Percentiles rank a stretch among this genome's conserved stretches.
These are phyloP conservation scores for Coemansia sp. DNA, from an alignment of 192 early-diverging fungal genomes.

Conservation along the genomic window DNA sequence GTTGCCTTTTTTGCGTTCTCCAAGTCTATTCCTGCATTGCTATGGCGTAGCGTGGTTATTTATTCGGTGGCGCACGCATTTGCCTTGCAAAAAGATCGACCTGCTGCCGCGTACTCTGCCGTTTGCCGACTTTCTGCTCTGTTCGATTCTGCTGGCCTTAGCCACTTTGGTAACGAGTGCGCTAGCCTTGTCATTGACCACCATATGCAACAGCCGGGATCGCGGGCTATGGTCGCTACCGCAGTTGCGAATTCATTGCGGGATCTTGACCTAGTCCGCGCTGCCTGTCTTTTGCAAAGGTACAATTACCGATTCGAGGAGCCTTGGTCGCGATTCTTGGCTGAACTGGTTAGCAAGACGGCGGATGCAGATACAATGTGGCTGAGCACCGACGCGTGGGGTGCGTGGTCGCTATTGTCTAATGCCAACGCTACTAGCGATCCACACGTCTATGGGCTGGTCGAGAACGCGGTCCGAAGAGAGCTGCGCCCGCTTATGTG, in stretches of 20 bases:
- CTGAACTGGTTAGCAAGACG: constrained; percentile 8
- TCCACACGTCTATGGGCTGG: constrained; percentile 3
- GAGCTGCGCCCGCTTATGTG: constrained; percentile 8
- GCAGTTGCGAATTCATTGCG: constrained; percentile 15
- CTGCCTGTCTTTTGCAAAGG: constrained; percentile 5
- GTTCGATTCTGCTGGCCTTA: neutral
- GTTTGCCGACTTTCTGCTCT: neutral
- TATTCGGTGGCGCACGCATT: constrained; percentile 22
- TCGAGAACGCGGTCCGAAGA: neutral
- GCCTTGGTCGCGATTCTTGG: constrained; percentile 39
- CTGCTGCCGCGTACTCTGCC: neutral
- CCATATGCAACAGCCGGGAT: constrained; percentile 21
- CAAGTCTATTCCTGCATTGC: neutral
- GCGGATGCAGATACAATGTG: constrained; percentile 14
- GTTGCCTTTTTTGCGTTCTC: constrained; percentile 20
- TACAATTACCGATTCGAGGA: constrained; percentile 9
- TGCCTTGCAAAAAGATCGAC: constrained; percentile 12
- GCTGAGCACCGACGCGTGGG: constrained; percentile 11
- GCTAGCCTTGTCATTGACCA: constrained; percentile 23
- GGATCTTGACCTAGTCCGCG: constrained; percentile 23
- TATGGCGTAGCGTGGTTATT: constrained; percentile 11
- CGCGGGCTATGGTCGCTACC: constrained; percentile 9
- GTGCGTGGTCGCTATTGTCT: constrained; percentile 7
- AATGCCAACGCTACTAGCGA: neutral
- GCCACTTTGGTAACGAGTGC: constrained; percentile 26